A percentile compares a stretch with the other conserved stretches of the same genome.
These are phyloP conservation scores for Aspergillus homomorphus DNA, from an alignment of 495 filamentous ascomycete species.

Conservation along the genomic window DNA sequence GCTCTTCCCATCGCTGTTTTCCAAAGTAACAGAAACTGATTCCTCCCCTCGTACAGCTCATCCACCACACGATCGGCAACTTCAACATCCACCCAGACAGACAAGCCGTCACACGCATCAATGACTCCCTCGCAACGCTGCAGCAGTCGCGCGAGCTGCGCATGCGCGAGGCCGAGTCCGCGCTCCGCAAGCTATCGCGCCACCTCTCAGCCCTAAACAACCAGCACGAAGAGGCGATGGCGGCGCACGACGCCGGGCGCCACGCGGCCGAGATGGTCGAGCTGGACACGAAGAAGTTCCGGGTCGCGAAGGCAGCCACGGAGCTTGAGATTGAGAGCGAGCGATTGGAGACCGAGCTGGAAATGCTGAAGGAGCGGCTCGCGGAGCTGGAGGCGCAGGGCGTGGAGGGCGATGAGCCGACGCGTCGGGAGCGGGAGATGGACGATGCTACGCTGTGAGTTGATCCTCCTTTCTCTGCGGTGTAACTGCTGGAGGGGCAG, in stretches of 20 bases:
- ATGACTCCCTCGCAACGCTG: slow-evolving; percentile 74
- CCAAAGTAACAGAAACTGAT: too few species aligned
- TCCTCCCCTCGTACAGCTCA: slow-evolving; percentile 60
- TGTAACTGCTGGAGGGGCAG: neutral
- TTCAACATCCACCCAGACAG: slow-evolving; percentile 93
- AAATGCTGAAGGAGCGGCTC: slow-evolving; percentile 68
- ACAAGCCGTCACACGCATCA: slow-evolving; percentile 78
- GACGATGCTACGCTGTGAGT: slow-evolving; percentile 55
- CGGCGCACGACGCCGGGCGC: slow-evolving; percentile 65
- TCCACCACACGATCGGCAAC: slow-evolving; percentile 83
- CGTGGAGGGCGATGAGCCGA: slow-evolving; percentile 55
- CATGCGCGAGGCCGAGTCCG: slow-evolving; percentile 65
- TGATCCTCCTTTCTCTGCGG: slow-evolving; percentile 14
- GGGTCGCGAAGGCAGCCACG: slow-evolving; percentile 79
- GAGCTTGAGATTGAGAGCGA: slow-evolving; percentile 93
- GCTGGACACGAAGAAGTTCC: slow-evolving; percentile 91
- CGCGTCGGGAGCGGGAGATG: slow-evolving; percentile 57
- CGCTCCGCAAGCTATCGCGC: slow-evolving; percentile 72
- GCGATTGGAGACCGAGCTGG: slow-evolving; percentile 76
- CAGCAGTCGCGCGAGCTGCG: slow-evolving; percentile 74
- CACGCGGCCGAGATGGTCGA: slow-evolving; percentile 80
- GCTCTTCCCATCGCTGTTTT: slow-evolving; percentile 18
- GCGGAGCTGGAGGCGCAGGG: slow-evolving; percentile 83
- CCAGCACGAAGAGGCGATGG: slow-evolving; percentile 68
- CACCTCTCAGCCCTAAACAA: slow-evolving; percentile 62